Evolutionary conservation across 1,284 basidiomycete species (phyloP), one percentile per base, ranked within the genome.

Genomic region (Peniophora sp.): DNA sequence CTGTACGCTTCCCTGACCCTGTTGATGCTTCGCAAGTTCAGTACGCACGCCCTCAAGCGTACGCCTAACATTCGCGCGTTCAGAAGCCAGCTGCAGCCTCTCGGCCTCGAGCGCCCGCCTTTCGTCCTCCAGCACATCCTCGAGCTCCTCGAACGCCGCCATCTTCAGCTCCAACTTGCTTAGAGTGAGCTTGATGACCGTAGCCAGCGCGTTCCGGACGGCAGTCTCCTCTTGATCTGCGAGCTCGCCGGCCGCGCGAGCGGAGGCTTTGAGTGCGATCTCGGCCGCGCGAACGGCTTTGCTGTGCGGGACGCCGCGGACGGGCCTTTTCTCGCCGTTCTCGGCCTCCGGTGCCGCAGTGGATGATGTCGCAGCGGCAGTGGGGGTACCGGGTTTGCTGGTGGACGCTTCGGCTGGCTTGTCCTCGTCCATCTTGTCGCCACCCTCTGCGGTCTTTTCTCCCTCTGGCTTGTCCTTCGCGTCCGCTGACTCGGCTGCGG

Each of bases 141-240:
- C 94, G 49, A 97, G 74, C 63, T 91, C 84, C 65, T 96, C 93
- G 62, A 97, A 97, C 65, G 94, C 89, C 2, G 78, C 69, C 78
- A 93, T 89, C 75, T 97, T 97, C 55, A 95, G 73, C 65, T 98
- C 94, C 47, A 99, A 82, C 68, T 98, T 98, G 17, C 84, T 85
- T 45, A 97, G 75, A 52, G 96, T 97, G 25, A 96, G 80, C 61
- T 93, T 89, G 68, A 98, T 90, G 52, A 98, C 78, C 47, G 85
- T 81, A 1, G 89, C 83, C 19, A 98, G 83, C 20, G 95, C 82
- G 49, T 80, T 76, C 46, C 85, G 83, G 56, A 97, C 89, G 50
- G 91, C 85, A 0, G 74, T 69, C 58, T 97, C 91, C 67, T 97
- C 94, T 16, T 88, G 84, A n/a, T 81, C 77, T 0, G 93, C 91